Evolutionary conservation across 2,329 filamentous ascomycete species (phyloP), one percentile per base, ranked within the genome.

Genomic region (Calonectria hawksworthii): DNA sequence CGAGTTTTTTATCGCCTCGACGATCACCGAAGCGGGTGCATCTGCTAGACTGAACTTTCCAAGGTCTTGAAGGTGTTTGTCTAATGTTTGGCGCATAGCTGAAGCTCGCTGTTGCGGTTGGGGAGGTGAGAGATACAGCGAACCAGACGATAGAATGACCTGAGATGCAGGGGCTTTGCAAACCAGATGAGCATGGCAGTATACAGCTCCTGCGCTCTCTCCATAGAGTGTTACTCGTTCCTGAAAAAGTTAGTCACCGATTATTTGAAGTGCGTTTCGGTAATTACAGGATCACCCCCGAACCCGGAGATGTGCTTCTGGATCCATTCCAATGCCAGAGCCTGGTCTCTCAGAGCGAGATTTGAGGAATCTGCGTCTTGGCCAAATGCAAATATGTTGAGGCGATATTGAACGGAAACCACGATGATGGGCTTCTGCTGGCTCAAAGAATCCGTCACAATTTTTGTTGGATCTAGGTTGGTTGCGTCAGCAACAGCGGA

Each of bases 191-290:
- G 86, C 87, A 76, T 88, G 87, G 7, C 82, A 83, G 56, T 88
- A 88, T 13, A 88, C 83, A 3, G 84, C 87, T 1, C 87, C 87
- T 1, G 87, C 87, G 72, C 87, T 88, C 74, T 88, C 87, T 8
- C 87, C 87, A 3, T 83, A 83, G 0, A 88, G 77, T 0, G 86
- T 88, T 34, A 88, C 85, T 32, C 85, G 84, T 8, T 81, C 54
- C 84, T 41, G 5, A 30, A 65, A 1, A 11, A 26, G n/a, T 65
- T 18, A 54, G 41, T 18, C 18, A 18, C 3, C 10, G 16, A 1
- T 9, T 18, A 1, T 26, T 14, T 21, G 5, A 26, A 18, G 10
- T 7, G 21, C 4, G 23, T 11, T 41, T 1, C 1, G 18, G 21
- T 14, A 34, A 23, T 21, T 56, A 81, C 80, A 44, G 78, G 76